Evolutionary conservation across 371 early-diverging fungal species (phyloP).

Genomic region (Thermomucor indicae-seudaticae): DNA sequence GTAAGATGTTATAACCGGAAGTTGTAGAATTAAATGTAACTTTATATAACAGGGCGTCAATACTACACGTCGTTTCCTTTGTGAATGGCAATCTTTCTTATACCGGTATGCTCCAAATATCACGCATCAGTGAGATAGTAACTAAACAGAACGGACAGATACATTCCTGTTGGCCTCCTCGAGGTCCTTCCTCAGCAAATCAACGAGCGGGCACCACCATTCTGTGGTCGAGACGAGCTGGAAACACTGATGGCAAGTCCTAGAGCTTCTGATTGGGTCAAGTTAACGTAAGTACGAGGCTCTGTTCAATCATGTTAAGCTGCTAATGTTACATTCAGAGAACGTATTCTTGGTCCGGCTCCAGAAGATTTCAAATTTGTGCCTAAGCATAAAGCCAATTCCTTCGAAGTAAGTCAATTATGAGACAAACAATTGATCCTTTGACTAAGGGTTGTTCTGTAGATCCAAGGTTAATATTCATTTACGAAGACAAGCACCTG

Average conservation of each 20-base stretch:
- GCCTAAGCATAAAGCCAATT: constrained; percentile 92
- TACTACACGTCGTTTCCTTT: constrained; percentile 80
- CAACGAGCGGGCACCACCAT: constrained; percentile 89
- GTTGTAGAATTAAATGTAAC: background rate
- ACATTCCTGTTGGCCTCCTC: constrained; percentile 89
- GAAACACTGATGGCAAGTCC: constrained; percentile 93
- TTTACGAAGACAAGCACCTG: too few species aligned
- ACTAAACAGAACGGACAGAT: constrained; percentile 20
- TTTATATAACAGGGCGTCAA: constrained; percentile 63
- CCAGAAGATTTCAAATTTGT: constrained; percentile 84
- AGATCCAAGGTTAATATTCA: too few species aligned
- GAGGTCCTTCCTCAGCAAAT: constrained; percentile 89
- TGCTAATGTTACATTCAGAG: constrained; percentile 45
- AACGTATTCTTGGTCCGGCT: constrained; percentile 79
- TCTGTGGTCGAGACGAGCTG: constrained; percentile 83
- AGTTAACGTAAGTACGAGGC: constrained; percentile 63
- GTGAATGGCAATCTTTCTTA: constrained; percentile 92
- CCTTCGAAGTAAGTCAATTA: constrained; percentile 58
- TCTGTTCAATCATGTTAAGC: too few species aligned
- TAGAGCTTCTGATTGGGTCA: constrained; percentile 86
- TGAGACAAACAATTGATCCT: too few species aligned
- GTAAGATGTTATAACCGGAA: constrained; percentile 5
- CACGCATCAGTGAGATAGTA: background rate
- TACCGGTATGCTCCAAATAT: constrained; percentile 41
- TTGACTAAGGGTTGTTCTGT: too few species aligned